phyloP scores from a whole-genome alignment of 2,329 filamentous ascomycete genomes.

The Nemania serpens region DNA sequence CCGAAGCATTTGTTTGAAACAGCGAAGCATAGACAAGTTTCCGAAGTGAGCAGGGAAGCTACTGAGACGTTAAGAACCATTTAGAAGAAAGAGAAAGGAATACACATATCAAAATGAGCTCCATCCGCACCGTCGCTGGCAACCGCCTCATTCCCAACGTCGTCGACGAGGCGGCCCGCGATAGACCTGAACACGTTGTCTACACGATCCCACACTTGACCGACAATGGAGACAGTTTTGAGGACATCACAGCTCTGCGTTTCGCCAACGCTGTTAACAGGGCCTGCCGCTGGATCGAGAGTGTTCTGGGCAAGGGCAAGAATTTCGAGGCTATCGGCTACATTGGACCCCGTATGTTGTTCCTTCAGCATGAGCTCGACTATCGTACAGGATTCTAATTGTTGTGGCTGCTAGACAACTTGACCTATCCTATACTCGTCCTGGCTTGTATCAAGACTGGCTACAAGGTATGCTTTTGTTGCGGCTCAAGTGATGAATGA shows the following conservation, averaged over 20 bases:
- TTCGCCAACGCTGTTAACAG: constrained; percentile 35
- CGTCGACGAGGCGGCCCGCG: constrained; percentile 32
- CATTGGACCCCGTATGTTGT: constrained; percentile 32
- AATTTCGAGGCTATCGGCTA: constrained; percentile 33
- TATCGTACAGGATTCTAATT: constrained; percentile 10
- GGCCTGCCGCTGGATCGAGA: constrained; percentile 31
- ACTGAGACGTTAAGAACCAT: neutral
- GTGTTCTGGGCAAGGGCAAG: constrained; percentile 28
- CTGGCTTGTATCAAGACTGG: constrained; percentile 34
- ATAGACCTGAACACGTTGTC: constrained; percentile 30
- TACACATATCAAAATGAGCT: constrained; percentile 21
- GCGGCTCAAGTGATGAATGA: neutral
- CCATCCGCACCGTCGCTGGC: constrained; percentile 23
- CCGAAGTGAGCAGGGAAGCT: constrained; percentile 2
- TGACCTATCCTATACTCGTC: constrained; percentile 33
- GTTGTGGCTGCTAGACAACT: constrained; percentile 23
- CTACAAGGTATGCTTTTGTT: constrained; percentile 28
- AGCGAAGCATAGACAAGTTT: neutral
- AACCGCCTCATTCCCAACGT: constrained; percentile 33
- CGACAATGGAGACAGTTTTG: constrained; percentile 32
- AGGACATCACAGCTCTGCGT: constrained; percentile 30
- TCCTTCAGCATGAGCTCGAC: neutral
- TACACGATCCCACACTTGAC: constrained; percentile 33
- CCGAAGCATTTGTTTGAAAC: neutral
- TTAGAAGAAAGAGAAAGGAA: neutral